phyloP scores from a whole-genome alignment of 768 basidiomycete species.

The Cystobasidium tubakii region DNA sequence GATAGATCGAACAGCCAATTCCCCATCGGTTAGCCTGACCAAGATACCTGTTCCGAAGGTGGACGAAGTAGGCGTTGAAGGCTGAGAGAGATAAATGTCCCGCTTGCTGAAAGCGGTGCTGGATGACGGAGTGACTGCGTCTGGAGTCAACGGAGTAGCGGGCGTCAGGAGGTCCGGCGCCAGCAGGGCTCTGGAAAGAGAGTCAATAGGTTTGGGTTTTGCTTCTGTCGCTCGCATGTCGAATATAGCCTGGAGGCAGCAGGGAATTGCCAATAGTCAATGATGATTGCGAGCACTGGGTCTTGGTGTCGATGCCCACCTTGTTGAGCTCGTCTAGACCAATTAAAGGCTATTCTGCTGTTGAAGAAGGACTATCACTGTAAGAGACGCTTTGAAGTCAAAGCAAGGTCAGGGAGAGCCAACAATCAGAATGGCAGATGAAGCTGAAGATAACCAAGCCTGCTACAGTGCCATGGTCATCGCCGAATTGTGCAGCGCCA shows the following conservation, averaged over 20 bases:
- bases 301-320: too few species aligned
- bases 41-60: conserved; percentile 17
- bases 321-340: too few species aligned
- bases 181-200: conserved; percentile 13
- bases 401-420: too few species aligned
- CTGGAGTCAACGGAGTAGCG: conserved; percentile 5
- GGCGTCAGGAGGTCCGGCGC: conserved; percentile 14
- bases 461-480: not conserved
- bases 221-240: not conserved
- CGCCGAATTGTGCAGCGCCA: not conserved
- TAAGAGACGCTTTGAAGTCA: too few species aligned
- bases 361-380: too few species aligned
- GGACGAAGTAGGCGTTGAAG: conserved; percentile 16
- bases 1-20: conserved; percentile 18
- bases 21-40: conserved; percentile 15
- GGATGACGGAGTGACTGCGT: conserved; percentile 2
- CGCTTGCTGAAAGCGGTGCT: conserved; percentile 27
- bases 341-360: too few species aligned
- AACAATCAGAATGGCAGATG: too few species aligned
- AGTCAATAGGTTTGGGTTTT: conserved; percentile 2
- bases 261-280: too few species aligned
- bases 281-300: too few species aligned
- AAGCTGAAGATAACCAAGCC: too few species aligned
- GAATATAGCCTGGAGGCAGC: too few species aligned
- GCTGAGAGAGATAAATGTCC: conserved; percentile 12